Evolutionary conservation across 169 alveolate genomes (phyloP), one percentile per base, ranked within the genome.

Genomic region (Pseudocohnilembus persalinus): DNA sequence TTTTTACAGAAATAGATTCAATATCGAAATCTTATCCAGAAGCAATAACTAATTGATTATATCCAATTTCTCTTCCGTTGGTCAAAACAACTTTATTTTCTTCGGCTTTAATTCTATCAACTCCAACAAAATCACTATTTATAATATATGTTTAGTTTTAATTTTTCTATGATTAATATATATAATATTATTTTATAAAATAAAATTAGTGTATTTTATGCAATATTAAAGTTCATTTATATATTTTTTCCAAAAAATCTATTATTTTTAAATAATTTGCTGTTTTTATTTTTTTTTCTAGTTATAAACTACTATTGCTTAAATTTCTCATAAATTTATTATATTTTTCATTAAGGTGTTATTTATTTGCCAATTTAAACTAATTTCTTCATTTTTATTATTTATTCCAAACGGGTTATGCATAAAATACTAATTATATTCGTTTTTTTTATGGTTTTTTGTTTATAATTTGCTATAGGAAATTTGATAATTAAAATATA

Each of bases 21-120:
- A 64, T 63, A 64, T 79, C 82, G 76, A 33, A 75, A 68, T 35
- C 28, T 29, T 68, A 35, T 63, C 90, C 90, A 73, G 79, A 79
- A 29, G 90, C 90, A 27, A 86, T 34, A 74, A 86, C 90, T 63
- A 86, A 76, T 30, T 86, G 65, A 76, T 86, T 86, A 64, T 86
- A 86, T 64, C 90, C 90, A 49, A 86, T 86, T 73, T 79, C 74
- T 80, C 90, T 81, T 29, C 90, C 90, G 34, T 81, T 86, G 34
- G 75, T 49, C 83, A 86, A 81, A 31, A 80, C 64, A n/a, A 86
- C 73, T 31, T 85, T 83, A 76, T 80, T 86, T 76, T 86, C 81
- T 65, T 86, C 90, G 28, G 90, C 87, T 49, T 79, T 73, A 20
- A 86, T 81, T 33, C 74, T 33, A 32, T 31, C 49, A 74, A 79